These are phyloP conservation scores for Penicillium glabrum DNA, from an alignment of 2,329 filamentous ascomycete species.

Conservation along the genomic window DNA sequence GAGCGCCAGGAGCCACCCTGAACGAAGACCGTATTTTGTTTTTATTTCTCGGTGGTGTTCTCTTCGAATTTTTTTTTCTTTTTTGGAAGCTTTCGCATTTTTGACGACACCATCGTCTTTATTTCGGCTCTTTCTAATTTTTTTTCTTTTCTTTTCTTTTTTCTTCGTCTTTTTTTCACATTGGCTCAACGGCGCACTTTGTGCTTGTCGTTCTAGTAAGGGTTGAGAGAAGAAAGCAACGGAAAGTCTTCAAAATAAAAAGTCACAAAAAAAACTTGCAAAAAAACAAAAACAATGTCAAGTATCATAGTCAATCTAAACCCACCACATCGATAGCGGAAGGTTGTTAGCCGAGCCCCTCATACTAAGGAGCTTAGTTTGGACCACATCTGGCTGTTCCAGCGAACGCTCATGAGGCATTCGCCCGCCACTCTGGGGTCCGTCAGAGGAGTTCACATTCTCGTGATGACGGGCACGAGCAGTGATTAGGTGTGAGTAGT, in stretches of 20 bases:
- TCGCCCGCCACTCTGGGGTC: conserved; percentile 41
- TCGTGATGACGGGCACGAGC: conserved; percentile 78
- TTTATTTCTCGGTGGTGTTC: no score
- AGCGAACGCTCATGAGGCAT: conserved; percentile 10
- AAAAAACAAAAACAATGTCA: background rate
- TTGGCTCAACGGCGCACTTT: no score
- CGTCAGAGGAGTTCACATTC: conserved; percentile 42
- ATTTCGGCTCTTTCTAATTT: no score
- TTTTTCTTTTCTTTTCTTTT: background rate
- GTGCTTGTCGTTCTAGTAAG: no score
- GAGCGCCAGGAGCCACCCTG: no score
- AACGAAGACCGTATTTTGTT: no score
- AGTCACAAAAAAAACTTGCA: background rate
- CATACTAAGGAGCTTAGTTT: conserved; percentile 3
- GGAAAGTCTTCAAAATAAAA: no score
- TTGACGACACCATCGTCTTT: no score
- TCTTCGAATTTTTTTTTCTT: no score
- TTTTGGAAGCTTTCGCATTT: no score
- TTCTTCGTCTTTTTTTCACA: background rate
- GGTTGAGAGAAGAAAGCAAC: no score
- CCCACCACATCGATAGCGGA: conserved; percentile 13
- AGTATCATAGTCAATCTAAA: background rate
- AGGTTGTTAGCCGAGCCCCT: conserved; percentile 5
- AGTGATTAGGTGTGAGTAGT: conserved; percentile 91
- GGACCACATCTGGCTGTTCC: background rate